Conservation (phyloP, 306 rosid species). For the Abrus pulchellus region DNA sequence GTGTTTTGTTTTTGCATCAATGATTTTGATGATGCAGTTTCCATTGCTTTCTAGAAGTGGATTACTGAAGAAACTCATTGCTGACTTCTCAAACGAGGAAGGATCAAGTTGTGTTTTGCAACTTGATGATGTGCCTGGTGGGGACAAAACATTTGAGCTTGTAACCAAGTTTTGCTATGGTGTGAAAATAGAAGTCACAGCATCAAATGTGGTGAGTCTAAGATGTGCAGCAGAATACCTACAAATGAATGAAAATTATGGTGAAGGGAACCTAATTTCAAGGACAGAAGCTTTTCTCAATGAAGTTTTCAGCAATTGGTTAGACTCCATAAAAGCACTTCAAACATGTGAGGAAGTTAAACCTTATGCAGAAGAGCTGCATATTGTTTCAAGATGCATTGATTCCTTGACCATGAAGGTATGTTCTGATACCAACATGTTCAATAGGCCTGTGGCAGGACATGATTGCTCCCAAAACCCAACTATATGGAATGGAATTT, state of each 20-base stretch:
- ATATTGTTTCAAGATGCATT: constrained; percentile 79
- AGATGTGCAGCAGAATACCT: constrained; percentile 89
- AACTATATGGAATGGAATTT: constrained; percentile 62
- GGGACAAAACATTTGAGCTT: constrained; percentile 77
- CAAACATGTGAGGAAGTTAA: constrained; percentile 77
- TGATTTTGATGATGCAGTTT: constrained; percentile 64
- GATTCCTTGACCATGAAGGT: constrained; percentile 84
- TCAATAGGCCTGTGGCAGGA: constrained; percentile 56
- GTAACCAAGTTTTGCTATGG: constrained; percentile 77
- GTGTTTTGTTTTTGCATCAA: neutral
- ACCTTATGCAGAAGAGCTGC: constrained; percentile 72
- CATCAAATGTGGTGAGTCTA: constrained; percentile 73
- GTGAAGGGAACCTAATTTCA: constrained; percentile 72
- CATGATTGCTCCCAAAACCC: constrained; percentile 46
- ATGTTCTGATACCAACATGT: constrained; percentile 62
- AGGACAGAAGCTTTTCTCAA: constrained; percentile 66
- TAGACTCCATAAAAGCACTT: constrained; percentile 72
- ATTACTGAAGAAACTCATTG: constrained; percentile 70
- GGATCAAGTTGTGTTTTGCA: constrained; percentile 59
- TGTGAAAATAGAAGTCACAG: constrained; percentile 69
- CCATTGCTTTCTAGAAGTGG: constrained; percentile 94
- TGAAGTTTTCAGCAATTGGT: constrained; percentile 74
- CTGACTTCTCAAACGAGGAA: constrained; percentile 60
- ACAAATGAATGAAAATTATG: constrained; percentile 75
- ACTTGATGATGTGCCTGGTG: constrained; percentile 86